These are phyloP conservation scores for Vitis cinerea DNA, from an alignment of 164 flowering plant species.

Conservation along the genomic window DNA sequence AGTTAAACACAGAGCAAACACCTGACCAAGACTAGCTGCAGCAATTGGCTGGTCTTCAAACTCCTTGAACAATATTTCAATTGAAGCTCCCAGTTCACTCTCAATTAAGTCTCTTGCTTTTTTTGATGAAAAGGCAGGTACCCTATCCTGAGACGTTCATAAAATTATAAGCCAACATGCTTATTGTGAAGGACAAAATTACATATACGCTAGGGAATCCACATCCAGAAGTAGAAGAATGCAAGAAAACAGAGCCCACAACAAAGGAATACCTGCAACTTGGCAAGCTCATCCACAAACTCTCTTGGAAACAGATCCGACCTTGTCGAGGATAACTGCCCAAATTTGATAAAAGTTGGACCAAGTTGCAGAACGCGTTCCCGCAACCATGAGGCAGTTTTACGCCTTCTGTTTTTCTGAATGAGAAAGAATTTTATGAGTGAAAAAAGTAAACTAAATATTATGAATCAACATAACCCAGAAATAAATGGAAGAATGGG, in stretches of 20 bases:
- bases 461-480: neutral
- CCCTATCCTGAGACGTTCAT: slow-evolving; percentile 63
- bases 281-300: slow-evolving; percentile 92
- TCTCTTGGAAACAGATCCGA: slow-evolving; percentile 92
- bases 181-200: neutral
- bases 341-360: slow-evolving; percentile 94
- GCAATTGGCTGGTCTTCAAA: slow-evolving; percentile 95
- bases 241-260: neutral
- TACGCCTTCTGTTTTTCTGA: slow-evolving; percentile 69
- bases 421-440: slow-evolving; percentile 6
- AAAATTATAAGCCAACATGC: too few relatives aligned
- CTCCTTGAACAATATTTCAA: slow-evolving; percentile 62
- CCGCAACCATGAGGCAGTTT: slow-evolving; percentile 88
- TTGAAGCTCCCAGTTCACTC: slow-evolving; percentile 79
- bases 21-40: slow-evolving; percentile 99
- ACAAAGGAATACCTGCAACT: slow-evolving; percentile 72
- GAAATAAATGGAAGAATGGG: neutral
- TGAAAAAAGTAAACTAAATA: neutral
- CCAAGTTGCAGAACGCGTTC: slow-evolving; percentile 91
- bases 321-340: slow-evolving; percentile 88
- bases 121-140: slow-evolving; percentile 84
- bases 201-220: neutral
- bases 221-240: neutral
- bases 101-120: slow-evolving; percentile 75
- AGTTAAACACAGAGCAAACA: slow-evolving; percentile 31